phyloP scores from a whole-genome alignment of 345 rosid genomes.

The Noccaea caerulescens region DNA sequence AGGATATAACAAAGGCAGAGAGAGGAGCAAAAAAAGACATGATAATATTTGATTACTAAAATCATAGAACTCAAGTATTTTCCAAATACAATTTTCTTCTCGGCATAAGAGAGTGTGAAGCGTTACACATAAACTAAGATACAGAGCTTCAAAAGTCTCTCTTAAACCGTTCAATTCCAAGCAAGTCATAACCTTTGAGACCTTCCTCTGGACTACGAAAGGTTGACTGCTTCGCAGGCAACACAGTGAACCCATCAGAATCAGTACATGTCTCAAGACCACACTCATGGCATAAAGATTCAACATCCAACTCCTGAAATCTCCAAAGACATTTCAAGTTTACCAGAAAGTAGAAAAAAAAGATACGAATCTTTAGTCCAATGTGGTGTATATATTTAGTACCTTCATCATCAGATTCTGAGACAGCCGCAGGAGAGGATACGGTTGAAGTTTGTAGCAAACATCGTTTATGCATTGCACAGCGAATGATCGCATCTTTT shows the following conservation, averaged over 20 bases:
- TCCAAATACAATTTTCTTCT: constrained; percentile 5
- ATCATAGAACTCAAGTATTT: not conserved
- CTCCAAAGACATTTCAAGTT: constrained; percentile 23
- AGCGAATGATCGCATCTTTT: constrained; percentile 66
- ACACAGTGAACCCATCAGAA: constrained; percentile 55
- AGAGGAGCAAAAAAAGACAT: not conserved
- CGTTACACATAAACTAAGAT: not conserved
- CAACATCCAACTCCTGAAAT: constrained; percentile 69
- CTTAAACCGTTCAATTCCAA: constrained; percentile 48
- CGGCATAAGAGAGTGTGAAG: constrained; percentile 5
- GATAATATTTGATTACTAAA: not conserved
- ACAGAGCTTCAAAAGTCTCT: constrained; percentile 26
- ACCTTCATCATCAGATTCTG: constrained; percentile 78
- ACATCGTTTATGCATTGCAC: constrained; percentile 68
- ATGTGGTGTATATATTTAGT: constrained; percentile 1
- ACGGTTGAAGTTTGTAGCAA: constrained; percentile 95
- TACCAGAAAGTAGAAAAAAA: constrained; percentile 4
- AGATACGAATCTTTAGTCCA: not conserved
- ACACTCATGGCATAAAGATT: constrained; percentile 72
- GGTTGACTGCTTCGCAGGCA: constrained; percentile 74
- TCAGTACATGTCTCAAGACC: constrained; percentile 70
- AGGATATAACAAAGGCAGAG: not conserved
- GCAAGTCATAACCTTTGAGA: constrained; percentile 50
- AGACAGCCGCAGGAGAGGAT: constrained; percentile 65
- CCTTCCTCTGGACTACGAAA: constrained; percentile 56